Base-by-base conservation (phyloP, 768 basidiomycete genomes). In the Cystofilobasidium macerans region DNA sequence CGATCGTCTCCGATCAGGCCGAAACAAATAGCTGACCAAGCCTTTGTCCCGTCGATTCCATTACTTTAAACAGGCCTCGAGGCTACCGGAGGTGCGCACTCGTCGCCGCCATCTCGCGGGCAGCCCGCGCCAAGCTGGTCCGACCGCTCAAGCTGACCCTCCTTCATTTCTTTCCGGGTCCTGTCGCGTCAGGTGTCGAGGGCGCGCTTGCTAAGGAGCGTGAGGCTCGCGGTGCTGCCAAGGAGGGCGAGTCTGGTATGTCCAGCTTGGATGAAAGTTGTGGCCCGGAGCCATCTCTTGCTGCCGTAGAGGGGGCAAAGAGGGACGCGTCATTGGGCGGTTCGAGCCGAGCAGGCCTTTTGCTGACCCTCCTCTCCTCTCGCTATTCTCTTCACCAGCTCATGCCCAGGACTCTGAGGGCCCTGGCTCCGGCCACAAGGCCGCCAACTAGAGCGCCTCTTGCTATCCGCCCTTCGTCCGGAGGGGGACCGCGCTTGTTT, bases 161-260 rank as follows among this genome's bases (percentile, higher is more conserved):
- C n/a, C n/a, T n/a, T n/a, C n/a, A n/a, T n/a, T n/a, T n/a, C n/a
- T n/a, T n/a, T n/a, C n/a, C n/a, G n/a, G n/a, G n/a, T n/a, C n/a
- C n/a, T n/a, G n/a, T n/a, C n/a, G n/a, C n/a, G n/a, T 11, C 18
- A 54, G 51, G 51, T 30, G 51, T 54, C 51, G 51, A 54, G 51
- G 51, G 51, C 7, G 51, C 51, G 6, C 51, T 54, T 20, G 28
- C 26, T 13, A 54, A 54, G 51, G 51, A 54, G 51, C 51, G 51
- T 16, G 51, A 54, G 51, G 51, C 51, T 32, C 51, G 51, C 13
- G 51, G 51, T 4, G 51, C 26, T 1, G 16, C 51, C 28, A 28
- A 54, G 45, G 45, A 22, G 13, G 51, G 51, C 4, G 51, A 32
- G 14, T 54, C 51, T 54, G 51, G 51, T 54, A 8, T 5, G 48